These are phyloP conservation scores for Curvularia sp. DNA, from an alignment of 2,329 filamentous ascomycete genomes.

Conservation along the genomic window DNA sequence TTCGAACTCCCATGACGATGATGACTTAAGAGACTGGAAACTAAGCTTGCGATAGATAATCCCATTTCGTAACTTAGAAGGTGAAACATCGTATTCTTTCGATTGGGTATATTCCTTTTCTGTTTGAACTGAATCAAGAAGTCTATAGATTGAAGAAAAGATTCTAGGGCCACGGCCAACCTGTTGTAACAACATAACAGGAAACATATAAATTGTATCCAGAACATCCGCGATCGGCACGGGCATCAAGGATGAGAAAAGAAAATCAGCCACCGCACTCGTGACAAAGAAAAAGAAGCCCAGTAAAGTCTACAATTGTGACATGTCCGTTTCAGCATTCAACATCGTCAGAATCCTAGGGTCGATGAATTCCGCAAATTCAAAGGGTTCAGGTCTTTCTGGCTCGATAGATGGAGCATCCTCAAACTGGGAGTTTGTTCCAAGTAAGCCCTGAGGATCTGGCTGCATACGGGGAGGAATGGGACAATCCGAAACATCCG, in stretches of 20 bases:
- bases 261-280: background rate
- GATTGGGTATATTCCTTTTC: too few species aligned
- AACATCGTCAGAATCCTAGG: background rate
- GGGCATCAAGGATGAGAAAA: background rate
- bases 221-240: background rate
- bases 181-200: background rate
- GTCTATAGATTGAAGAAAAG: background rate
- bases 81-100: too few species aligned
- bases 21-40: too few species aligned
- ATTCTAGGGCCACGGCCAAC: background rate
- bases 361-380: background rate
- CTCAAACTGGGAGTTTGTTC: background rate
- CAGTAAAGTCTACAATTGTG: background rate
- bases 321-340: background rate
- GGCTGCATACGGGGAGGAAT: background rate
- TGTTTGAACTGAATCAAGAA: background rate
- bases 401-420: background rate
- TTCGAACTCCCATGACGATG: too few species aligned
- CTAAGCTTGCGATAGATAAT: too few species aligned
- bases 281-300: background rate
- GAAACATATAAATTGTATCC: background rate
- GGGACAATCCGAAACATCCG: background rate
- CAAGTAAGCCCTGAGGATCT: background rate
- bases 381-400: background rate
- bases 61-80: too few species aligned